Percentiles rank a stretch among this genome's conserved stretches.
These are phyloP conservation scores for Chrysoporthe cubensis DNA, from an alignment of 2,329 filamentous ascomycete genomes.

Conservation along the genomic window DNA sequence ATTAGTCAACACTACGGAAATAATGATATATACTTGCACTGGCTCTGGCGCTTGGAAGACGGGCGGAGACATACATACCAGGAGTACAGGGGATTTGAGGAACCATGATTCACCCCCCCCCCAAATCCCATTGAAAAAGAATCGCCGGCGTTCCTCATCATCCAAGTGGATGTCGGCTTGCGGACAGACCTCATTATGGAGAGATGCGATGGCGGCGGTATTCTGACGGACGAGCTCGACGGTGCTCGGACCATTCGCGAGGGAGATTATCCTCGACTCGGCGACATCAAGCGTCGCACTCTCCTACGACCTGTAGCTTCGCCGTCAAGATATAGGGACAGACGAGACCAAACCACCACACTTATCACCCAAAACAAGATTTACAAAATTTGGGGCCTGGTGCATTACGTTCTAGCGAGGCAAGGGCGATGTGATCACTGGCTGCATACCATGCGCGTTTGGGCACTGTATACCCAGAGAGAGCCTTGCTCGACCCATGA, in stretches of 20 bases:
- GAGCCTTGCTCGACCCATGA: background rate
- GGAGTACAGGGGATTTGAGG: background rate
- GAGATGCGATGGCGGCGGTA: background rate
- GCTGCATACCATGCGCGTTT: no score
- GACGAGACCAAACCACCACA: background rate
- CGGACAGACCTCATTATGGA: background rate
- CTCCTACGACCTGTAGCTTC: background rate
- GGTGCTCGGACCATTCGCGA: background rate
- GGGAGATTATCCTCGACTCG: background rate
- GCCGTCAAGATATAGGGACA: background rate
- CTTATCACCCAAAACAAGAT: background rate
- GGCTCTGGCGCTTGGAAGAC: conserved; percentile 7
- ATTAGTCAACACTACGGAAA: background rate
- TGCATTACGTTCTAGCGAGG: background rate
- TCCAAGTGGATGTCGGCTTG: background rate
- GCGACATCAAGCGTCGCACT: background rate
- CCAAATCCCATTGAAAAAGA: background rate
- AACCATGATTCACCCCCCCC: background rate
- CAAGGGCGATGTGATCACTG: background rate
- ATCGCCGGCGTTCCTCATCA: background rate
- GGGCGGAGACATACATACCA: background rate
- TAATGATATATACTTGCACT: background rate
- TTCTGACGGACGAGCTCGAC: background rate
- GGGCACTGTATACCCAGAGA: no score
- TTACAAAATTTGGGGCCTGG: background rate